These are phyloP conservation scores for Cercophora scortea DNA, from an alignment of 495 filamentous ascomycete species.

Conservation along the genomic window DNA sequence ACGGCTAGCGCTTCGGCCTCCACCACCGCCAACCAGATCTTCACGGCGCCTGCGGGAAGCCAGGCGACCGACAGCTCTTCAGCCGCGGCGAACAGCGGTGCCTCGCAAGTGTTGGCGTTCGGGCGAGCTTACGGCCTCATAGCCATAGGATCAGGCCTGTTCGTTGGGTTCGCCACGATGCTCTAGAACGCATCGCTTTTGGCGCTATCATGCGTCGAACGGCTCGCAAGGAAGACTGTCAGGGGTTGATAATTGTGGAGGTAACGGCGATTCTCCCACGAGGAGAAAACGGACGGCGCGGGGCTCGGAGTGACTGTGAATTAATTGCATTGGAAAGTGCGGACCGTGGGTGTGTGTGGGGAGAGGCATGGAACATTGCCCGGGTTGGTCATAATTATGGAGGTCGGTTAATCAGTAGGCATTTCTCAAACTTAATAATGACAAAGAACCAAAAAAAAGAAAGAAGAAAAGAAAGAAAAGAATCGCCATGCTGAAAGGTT, in stretches of 20 bases:
- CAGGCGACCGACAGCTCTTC: background rate
- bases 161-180: constrained; percentile 56
- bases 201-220: background rate
- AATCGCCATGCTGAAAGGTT: no score
- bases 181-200: constrained; percentile 30
- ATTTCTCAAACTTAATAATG: no score
- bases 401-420: no score
- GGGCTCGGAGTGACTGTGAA: no score
- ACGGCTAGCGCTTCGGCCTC: constrained; percentile 31
- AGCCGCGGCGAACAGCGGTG: constrained; percentile 12
- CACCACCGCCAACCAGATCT: constrained; percentile 26
- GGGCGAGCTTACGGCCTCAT: constrained; percentile 52
- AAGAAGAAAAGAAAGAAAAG: no score
- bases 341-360: no score
- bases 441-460: no score
- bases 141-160: constrained; percentile 48
- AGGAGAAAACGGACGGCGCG: no score
- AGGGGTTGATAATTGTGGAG: background rate
- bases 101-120: constrained; percentile 38
- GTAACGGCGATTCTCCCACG: background rate
- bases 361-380: no score
- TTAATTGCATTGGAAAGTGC: no score
- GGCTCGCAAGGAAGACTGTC: background rate
- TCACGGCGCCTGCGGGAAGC: constrained; percentile 22
- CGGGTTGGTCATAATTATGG: no score